These are phyloP conservation scores for Starmerella potacharoeniae DNA, from an alignment of 805 yeast species.

Conservation along the genomic window DNA sequence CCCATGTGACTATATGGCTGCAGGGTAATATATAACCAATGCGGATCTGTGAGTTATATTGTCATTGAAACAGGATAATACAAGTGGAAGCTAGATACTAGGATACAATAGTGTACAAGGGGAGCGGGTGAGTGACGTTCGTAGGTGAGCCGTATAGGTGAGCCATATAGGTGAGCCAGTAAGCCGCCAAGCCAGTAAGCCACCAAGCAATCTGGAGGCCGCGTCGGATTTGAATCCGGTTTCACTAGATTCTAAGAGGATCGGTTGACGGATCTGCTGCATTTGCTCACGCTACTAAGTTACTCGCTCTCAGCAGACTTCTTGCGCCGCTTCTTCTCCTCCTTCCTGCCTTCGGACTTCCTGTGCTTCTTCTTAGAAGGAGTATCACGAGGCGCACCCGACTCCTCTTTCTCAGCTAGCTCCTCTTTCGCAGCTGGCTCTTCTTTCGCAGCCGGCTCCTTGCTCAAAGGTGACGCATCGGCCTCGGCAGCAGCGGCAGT, in stretches of 20 bases:
- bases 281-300: not conserved
- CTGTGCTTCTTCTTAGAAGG: constrained; percentile 23
- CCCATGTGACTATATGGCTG: not conserved
- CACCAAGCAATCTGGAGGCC: no score
- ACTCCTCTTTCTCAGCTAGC: not conserved
- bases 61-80: no score
- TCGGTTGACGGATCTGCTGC: not conserved
- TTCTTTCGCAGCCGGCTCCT: constrained; percentile 1
- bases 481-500: not conserved
- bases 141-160: no score
- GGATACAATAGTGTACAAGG: not conserved
- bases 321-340: constrained; percentile 38
- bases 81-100: no score
- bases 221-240: no score
- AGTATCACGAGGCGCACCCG: not conserved
- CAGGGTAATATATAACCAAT: not conserved
- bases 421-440: not conserved
- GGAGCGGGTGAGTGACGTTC: no score
- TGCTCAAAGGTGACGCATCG: not conserved
- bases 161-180: no score
- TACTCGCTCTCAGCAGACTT: not conserved
- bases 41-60: not conserved
- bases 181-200: no score
- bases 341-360: constrained; percentile 26
- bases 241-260: no score